Conservation (phyloP, 495 filamentous ascomycete genomes). For the Tuber borchii region DNA sequence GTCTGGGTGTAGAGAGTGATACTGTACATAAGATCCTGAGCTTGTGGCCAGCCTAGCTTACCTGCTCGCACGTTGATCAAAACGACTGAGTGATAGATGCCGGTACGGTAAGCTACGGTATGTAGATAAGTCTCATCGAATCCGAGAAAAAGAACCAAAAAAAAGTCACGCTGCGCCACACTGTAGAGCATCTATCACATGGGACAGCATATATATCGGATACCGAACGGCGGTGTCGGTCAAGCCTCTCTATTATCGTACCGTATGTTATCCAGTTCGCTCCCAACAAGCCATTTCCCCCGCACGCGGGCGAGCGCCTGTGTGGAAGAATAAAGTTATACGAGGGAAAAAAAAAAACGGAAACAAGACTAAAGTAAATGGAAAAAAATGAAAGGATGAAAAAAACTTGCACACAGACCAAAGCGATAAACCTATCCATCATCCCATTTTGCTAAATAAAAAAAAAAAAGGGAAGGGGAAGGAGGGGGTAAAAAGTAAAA, state of each 20-base stretch:
- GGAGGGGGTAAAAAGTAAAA: neutral
- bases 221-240: neutral
- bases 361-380: neutral
- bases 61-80: neutral
- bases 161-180: neutral
- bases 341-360: neutral
- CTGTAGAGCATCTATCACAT: neutral
- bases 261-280: neutral
- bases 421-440: neutral
- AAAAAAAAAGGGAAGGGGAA: neutral
- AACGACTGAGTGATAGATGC: neutral
- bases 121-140: neutral
- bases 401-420: conserved; percentile 1
- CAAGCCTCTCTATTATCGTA: neutral
- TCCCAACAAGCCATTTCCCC: neutral
- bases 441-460: neutral
- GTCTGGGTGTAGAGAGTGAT: too few species aligned
- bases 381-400: neutral
- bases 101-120: neutral
- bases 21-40: neutral
- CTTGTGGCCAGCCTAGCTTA: neutral
- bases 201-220: neutral
- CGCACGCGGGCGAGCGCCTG: neutral
- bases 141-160: neutral
- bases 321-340: neutral